Evolutionary conservation across 306 rosid species (phyloP).

Genomic region (Vicia sativa): DNA sequence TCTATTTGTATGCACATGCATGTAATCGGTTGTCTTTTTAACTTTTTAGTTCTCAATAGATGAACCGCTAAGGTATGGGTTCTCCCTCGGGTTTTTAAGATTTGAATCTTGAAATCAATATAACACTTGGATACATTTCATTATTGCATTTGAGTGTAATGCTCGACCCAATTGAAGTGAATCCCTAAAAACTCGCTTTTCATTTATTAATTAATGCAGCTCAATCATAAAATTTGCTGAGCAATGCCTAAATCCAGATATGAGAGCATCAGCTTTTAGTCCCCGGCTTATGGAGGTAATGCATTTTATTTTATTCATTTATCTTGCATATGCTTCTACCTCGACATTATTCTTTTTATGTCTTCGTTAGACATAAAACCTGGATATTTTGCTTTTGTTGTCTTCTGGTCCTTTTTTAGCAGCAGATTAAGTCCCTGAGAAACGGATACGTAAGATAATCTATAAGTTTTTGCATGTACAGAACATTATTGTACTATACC

Average conservation of each 20-base stretch:
- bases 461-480: slow-evolving; percentile 19
- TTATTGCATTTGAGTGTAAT: slow-evolving; percentile 15
- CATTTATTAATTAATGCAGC: slow-evolving; percentile 54
- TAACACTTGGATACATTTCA: slow-evolving; percentile 29
- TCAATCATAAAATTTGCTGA: slow-evolving; percentile 87
- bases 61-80: slow-evolving; percentile 13
- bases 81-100: slow-evolving; percentile 25
- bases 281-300: slow-evolving; percentile 97
- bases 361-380: slow-evolving; percentile 10
- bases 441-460: background rate
- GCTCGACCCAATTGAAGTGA: slow-evolving; percentile 19
- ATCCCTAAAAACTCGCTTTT: slow-evolving; percentile 24
- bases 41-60: background rate
- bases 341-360: background rate
- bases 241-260: slow-evolving; percentile 75
- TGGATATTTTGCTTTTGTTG: slow-evolving; percentile 24
- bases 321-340: slow-evolving; percentile 29
- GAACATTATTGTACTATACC: slow-evolving; percentile 21
- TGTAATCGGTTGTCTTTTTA: slow-evolving; percentile 2
- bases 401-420: slow-evolving; percentile 34
- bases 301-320: slow-evolving; percentile 34
- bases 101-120: slow-evolving; percentile 27
- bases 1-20: background rate
- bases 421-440: slow-evolving; percentile 22
- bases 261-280: slow-evolving; percentile 83